Evolutionary conservation across 2,329 filamentous ascomycete genomes (phyloP).

Genomic region (Claviceps maximensis): DNA sequence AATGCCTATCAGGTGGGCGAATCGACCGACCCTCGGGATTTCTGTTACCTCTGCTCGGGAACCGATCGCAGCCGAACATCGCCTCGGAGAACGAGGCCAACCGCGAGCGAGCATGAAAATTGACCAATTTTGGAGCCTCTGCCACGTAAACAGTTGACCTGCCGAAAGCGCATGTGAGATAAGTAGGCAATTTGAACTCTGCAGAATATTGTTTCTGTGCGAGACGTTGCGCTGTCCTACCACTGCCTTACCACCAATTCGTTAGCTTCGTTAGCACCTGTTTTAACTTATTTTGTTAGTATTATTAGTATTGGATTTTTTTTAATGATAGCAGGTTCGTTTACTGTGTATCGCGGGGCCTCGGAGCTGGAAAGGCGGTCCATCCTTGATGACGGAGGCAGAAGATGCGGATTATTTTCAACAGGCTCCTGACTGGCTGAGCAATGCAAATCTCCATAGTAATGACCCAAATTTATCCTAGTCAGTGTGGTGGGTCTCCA

Average conservation of each 20-base stretch:
- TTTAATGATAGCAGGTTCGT: neutral
- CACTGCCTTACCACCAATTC: no score
- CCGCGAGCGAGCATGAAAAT: neutral
- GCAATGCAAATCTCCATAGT: neutral
- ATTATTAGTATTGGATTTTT: no score
- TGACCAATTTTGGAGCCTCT: neutral
- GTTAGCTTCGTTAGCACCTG: no score
- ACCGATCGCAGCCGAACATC: slow-evolving; percentile 8
- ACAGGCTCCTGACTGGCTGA: slow-evolving; percentile 13
- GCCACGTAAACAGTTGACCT: neutral
- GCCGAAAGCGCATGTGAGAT: neutral
- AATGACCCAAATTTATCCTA: neutral
- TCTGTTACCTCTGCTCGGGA: neutral
- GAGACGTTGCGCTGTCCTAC: no score
- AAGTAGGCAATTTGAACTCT: neutral
- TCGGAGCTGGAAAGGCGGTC: slow-evolving; percentile 7
- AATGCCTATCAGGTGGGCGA: neutral
- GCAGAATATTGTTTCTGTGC: no score
- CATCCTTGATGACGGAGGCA: neutral
- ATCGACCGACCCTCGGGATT: neutral
- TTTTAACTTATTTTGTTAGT: neutral
- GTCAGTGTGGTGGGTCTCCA: neutral
- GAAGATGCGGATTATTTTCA: slow-evolving; percentile 13
- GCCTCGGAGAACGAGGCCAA: slow-evolving; percentile 2
- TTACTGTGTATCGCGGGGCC: neutral